A percentile compares a stretch with the other conserved stretches of the same genome.
Conservation (phyloP, 1,284 basidiomycete genomes). For the Cryptococcus sp. region DNA sequence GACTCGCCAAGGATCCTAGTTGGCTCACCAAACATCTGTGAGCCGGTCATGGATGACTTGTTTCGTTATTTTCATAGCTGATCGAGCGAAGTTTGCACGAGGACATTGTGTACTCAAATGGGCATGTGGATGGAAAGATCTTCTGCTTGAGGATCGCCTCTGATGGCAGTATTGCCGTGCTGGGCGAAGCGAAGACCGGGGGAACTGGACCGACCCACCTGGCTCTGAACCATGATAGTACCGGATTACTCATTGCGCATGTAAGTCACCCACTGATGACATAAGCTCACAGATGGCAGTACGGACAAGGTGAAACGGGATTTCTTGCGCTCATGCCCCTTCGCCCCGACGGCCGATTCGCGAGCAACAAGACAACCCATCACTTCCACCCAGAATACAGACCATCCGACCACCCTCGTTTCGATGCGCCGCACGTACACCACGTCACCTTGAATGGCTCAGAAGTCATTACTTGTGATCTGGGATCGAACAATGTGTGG, state of each 20-base stretch:
- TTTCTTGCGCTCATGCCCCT: neutral
- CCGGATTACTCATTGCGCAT: slow-evolving; percentile 1
- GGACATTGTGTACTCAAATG: slow-evolving; percentile 8
- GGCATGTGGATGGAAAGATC: slow-evolving; percentile 6
- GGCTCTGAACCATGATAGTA: neutral
- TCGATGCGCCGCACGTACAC: slow-evolving; percentile 1
- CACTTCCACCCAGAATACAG: neutral
- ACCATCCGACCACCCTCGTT: neutral
- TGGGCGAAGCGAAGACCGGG: slow-evolving; percentile 1
- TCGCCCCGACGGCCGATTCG: neutral
- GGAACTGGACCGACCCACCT: slow-evolving; percentile 8
- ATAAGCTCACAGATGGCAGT: neutral
- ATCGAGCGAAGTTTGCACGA: neutral
- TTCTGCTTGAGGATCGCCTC: slow-evolving; percentile 1
- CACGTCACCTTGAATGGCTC: neutral
- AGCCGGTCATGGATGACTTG: neutral
- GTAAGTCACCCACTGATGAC: neutral
- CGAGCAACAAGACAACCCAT: neutral
- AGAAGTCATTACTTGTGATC: slow-evolving; percentile 3
- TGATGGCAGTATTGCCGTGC: slow-evolving; percentile 1
- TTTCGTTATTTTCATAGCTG: neutral
- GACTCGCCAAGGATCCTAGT: slow-evolving; percentile 3
- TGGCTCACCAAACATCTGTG: slow-evolving; percentile 5
- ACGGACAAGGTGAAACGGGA: neutral
- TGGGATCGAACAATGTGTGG: slow-evolving; percentile 5